These are phyloP conservation scores for Cladochytrium replicatum DNA, from an alignment of 192 early-diverging fungal genomes.

Conservation along the genomic window DNA sequence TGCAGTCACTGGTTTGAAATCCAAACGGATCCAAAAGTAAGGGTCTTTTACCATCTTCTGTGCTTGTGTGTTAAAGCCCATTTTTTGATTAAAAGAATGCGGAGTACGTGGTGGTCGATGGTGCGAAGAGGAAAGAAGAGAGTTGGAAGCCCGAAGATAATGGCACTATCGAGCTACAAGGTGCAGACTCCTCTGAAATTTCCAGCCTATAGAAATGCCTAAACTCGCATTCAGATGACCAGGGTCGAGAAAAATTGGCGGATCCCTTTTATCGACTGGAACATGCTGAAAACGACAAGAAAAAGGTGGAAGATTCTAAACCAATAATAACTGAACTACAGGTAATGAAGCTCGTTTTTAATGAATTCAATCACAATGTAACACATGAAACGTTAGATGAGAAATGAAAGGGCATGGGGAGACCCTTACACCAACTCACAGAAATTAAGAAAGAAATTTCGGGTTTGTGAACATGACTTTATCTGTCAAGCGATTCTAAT, in stretches of 20 bases:
- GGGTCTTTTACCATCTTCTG: not conserved
- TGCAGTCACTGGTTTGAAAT: constrained; percentile 82
- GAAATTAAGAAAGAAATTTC: constrained; percentile 56
- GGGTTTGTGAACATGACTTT: constrained; percentile 14
- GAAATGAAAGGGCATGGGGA: constrained; percentile 46
- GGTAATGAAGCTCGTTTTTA: constrained; percentile 11
- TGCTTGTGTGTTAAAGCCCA: not conserved
- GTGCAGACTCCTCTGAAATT: constrained; percentile 7
- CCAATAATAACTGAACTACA: constrained; percentile 51
- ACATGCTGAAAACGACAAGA: constrained; percentile 34
- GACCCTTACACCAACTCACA: constrained; percentile 71
- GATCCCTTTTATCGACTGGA: constrained; percentile 59
- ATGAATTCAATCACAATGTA: not conserved
- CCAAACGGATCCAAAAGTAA: constrained; percentile 86
- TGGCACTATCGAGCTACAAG: constrained; percentile 55
- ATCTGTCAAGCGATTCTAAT: not conserved
- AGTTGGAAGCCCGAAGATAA: constrained; percentile 56
- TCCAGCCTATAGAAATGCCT: not conserved
- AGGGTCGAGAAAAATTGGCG: constrained; percentile 29
- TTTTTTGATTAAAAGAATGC: constrained; percentile 59
- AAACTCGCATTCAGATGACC: constrained; percentile 25
- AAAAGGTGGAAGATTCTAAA: constrained; percentile 29
- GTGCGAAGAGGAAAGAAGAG: constrained; percentile 70
- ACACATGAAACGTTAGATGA: not conserved
- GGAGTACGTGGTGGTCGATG: constrained; percentile 54